Conservation (phyloP, 305 asterid species). For the Withania somnifera region DNA sequence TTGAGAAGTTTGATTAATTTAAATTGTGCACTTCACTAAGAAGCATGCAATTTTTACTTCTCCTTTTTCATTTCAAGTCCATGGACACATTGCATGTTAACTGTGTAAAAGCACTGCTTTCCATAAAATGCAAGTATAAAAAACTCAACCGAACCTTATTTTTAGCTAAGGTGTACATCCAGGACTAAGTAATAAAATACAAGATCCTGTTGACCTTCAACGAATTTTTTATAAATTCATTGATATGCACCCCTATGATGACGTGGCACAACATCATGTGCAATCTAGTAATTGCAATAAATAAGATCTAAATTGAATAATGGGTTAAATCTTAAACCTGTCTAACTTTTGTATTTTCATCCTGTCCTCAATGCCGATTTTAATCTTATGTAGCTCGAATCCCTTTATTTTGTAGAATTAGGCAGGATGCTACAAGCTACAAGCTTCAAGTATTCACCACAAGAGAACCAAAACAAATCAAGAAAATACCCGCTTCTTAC, state of each 20-base stretch:
- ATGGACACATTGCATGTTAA: not conserved
- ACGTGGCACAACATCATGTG: not conserved
- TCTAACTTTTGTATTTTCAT: not conserved
- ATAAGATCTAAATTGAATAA: not conserved
- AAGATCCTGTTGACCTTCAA: not conserved
- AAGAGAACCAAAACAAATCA: not conserved
- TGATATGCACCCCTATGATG: not conserved
- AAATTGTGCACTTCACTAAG: not conserved
- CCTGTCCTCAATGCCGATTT: not conserved
- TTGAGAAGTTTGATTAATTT: too few species aligned
- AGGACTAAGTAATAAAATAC: not conserved
- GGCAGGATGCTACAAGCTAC: not conserved
- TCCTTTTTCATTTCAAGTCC: not conserved
- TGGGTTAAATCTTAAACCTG: not conserved
- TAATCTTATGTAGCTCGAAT: not conserved
- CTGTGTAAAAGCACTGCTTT: not conserved
- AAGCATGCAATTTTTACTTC: not conserved
- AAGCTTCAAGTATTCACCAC: not conserved
- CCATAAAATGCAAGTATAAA: too few species aligned
- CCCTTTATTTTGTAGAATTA: not conserved
- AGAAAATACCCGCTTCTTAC: not conserved
- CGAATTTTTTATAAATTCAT: not conserved
- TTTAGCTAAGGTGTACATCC: too few species aligned
- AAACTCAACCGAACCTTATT: too few species aligned
- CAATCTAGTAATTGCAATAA: not conserved